Evolutionary conservation across 2,329 filamentous ascomycete species (phyloP).

Genomic region (Pezicula radicicola): DNA sequence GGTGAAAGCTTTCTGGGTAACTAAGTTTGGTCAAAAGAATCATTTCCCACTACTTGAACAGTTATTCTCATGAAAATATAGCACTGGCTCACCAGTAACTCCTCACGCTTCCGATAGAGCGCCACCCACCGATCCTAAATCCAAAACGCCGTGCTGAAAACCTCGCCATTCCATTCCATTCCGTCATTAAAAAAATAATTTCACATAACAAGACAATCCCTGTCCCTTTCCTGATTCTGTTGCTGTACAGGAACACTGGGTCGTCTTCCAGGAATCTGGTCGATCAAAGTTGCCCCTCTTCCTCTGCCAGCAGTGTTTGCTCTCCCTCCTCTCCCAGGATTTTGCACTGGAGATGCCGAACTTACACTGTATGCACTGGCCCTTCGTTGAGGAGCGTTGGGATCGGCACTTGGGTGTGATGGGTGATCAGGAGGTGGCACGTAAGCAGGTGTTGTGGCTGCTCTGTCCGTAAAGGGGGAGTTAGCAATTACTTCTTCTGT

Average conservation of each 20-base stretch:
- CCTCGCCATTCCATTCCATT: no score
- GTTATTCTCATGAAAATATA: no score
- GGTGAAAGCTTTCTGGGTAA: no score
- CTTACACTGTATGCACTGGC: conserved; percentile 17
- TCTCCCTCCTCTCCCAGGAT: background rate
- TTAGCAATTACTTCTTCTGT: no score
- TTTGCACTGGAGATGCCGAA: background rate
- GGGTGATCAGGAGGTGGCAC: conserved; percentile 45
- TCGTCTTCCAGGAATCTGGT: conserved; percentile 18
- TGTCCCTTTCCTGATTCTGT: conserved; percentile 11
- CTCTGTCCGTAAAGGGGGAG: conserved; percentile 35
- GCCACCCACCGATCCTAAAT: no score
- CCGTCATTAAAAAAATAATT: no score
- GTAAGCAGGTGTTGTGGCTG: conserved; percentile 53
- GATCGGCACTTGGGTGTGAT: conserved; percentile 27
- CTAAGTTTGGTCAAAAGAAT: no score
- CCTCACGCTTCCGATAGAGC: no score
- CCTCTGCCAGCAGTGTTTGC: conserved; percentile 4
- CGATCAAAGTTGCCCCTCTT: conserved; percentile 9
- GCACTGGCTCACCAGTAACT: background rate
- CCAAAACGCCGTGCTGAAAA: no score
- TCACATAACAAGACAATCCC: conserved; percentile 24
- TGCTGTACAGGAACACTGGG: background rate
- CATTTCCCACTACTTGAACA: no score
- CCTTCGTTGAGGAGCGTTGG: conserved; percentile 11